Evolutionary conservation across 495 filamentous ascomycete species (phyloP).

Genomic region (Clavariopsis aquatica): DNA sequence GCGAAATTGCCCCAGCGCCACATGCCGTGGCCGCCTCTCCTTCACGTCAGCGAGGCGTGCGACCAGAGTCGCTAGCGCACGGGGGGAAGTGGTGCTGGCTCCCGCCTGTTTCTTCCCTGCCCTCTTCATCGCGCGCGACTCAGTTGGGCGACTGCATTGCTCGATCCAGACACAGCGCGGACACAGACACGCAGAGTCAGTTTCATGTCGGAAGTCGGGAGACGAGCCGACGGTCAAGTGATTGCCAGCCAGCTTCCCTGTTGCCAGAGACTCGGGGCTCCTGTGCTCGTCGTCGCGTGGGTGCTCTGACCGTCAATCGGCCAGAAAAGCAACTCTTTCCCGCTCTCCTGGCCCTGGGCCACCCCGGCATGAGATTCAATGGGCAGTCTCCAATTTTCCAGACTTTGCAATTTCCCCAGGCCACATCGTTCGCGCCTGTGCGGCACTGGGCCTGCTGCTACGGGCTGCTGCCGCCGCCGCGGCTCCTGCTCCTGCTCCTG

Average conservation of each 20-base stretch:
- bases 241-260: constrained; percentile 17
- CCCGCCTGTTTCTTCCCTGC: constrained; percentile 13
- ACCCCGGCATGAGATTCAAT: not conserved
- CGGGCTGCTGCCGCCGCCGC: no score
- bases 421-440: not conserved
- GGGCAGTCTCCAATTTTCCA: constrained; percentile 6
- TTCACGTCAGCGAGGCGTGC: constrained; percentile 1
- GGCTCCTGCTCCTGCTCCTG: no score
- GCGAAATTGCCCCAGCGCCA: constrained; percentile 13
- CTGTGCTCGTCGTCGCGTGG: constrained; percentile 20
- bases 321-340: constrained; percentile 16
- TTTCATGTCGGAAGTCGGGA: constrained; percentile 17
- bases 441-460: no score
- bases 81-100: constrained; percentile 22
- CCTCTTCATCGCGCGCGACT: constrained; percentile 12
- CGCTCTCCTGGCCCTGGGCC: constrained; percentile 25
- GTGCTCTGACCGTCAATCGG: not conserved
- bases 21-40: not conserved
- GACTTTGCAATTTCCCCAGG: no score
- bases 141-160: not conserved
- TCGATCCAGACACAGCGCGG: not conserved
- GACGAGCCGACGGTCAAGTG: constrained; percentile 15
- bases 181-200: not conserved
- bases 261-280: constrained; percentile 25
- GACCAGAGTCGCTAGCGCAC: constrained; percentile 12